These are phyloP conservation scores for Coemansia sp. DNA, from an alignment of 192 early-diverging fungal species.

Conservation along the genomic window DNA sequence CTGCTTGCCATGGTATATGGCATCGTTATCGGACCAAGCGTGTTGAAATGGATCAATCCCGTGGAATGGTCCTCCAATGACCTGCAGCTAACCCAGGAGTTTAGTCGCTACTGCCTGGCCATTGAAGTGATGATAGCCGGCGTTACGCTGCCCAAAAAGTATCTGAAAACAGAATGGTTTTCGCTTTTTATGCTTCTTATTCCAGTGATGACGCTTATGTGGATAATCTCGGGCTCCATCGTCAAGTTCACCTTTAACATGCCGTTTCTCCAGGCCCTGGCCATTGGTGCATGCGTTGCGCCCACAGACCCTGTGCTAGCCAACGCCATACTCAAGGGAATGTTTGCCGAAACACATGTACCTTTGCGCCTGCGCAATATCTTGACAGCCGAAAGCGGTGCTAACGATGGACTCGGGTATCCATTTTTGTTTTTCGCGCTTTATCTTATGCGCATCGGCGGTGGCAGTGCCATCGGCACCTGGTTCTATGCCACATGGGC, in stretches of 20 bases:
- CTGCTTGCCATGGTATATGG: slow-evolving; percentile 83
- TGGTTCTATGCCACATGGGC: slow-evolving; percentile 76
- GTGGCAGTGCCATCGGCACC: slow-evolving; percentile 68
- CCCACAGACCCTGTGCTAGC: slow-evolving; percentile 95
- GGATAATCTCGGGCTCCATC: slow-evolving; percentile 66
- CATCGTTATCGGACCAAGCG: slow-evolving; percentile 79
- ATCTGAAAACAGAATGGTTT: slow-evolving; percentile 64
- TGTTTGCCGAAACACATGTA: slow-evolving; percentile 89
- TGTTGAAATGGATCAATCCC: slow-evolving; percentile 71
- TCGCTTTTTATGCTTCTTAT: slow-evolving; percentile 70
- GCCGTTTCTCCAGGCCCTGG: slow-evolving; percentile 66
- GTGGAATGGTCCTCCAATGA: slow-evolving; percentile 55
- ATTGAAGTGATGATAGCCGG: slow-evolving; percentile 87
- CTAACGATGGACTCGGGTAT: slow-evolving; percentile 85
- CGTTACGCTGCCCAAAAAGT: slow-evolving; percentile 77
- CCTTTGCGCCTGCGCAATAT: slow-evolving; percentile 72
- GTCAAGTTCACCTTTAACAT: slow-evolving; percentile 60
- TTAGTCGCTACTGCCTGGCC: slow-evolving; percentile 76
- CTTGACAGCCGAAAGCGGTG: slow-evolving; percentile 78
- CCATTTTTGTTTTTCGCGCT: slow-evolving; percentile 82
- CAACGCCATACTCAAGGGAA: slow-evolving; percentile 91
- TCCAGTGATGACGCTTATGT: slow-evolving; percentile 83
- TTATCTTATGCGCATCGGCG: slow-evolving; percentile 60
- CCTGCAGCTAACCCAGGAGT: slow-evolving; percentile 63
- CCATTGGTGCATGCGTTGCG: slow-evolving; percentile 79